Conservation (phyloP, 495 filamentous ascomycete species). For the Trypethelium eluteriae region DNA sequence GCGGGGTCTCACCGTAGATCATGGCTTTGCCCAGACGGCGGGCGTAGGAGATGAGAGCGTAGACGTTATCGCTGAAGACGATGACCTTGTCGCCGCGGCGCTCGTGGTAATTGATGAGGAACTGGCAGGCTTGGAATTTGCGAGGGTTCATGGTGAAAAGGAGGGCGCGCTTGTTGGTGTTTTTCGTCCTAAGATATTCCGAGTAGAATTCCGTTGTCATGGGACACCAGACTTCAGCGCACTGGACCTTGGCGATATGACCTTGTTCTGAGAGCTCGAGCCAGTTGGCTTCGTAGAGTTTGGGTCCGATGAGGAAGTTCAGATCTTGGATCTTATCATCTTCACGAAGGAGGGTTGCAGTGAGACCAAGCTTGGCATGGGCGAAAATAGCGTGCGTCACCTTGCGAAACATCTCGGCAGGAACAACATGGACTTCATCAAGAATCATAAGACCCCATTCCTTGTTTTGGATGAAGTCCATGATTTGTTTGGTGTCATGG, state of each 20-base stretch:
- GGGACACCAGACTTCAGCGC: conserved; percentile 97
- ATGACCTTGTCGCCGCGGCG: conserved; percentile 95
- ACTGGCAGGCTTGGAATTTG: conserved; percentile 95
- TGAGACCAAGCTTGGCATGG: conserved; percentile 94
- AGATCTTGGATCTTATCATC: conserved; percentile 97
- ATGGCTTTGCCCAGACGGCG: conserved; percentile 77
- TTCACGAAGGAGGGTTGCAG: conserved; percentile 87
- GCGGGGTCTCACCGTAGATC: conserved; percentile 86
- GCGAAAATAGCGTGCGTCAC: conserved; percentile 86
- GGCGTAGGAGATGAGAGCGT: conserved; percentile 80
- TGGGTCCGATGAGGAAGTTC: conserved; percentile 96
- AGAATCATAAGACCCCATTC: conserved; percentile 99
- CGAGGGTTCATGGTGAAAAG: conserved; percentile 96
- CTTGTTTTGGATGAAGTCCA: conserved; percentile 83
- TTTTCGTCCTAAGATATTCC: conserved; percentile 72
- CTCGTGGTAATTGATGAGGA: conserved; percentile 96
- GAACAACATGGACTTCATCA: conserved; percentile 97
- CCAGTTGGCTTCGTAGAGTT: conserved; percentile 98
- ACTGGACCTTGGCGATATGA: conserved; percentile 95
- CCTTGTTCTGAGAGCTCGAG: conserved; percentile 96
- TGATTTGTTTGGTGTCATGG: conserved; percentile 92
- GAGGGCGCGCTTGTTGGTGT: conserved; percentile 59
- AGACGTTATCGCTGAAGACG: conserved; percentile 98
- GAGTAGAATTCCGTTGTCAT: conserved; percentile 98
- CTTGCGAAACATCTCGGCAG: conserved; percentile 88